Conservation (phyloP, 306 rosid genomes). For the Glycyrrhiza uralensis region DNA sequence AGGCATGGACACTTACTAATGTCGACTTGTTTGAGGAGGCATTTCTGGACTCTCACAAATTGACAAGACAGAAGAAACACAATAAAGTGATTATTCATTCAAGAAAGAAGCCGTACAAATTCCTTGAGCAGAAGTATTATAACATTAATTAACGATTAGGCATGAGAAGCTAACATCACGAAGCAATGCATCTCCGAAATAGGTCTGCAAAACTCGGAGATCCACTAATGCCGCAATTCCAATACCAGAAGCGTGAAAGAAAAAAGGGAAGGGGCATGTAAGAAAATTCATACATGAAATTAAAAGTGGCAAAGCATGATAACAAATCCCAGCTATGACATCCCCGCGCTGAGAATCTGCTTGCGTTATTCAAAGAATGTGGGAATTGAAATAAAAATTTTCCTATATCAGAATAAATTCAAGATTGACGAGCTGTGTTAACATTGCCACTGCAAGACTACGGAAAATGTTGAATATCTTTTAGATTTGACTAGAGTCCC, state of each 20-base stretch:
- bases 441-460: not conserved
- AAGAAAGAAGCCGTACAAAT: not conserved
- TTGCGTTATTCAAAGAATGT: constrained; percentile 37
- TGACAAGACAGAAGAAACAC: not conserved
- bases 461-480: not conserved
- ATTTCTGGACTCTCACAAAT: not conserved
- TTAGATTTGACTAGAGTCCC: constrained; percentile 88
- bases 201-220: constrained; percentile 35
- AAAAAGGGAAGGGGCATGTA: not conserved
- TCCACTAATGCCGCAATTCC: constrained; percentile 15
- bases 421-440: constrained; percentile 3
- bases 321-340: constrained; percentile 6
- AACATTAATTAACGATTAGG: not conserved
- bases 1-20: not conserved
- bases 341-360: constrained; percentile 1
- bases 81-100: not conserved
- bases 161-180: constrained; percentile 4
- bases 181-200: constrained; percentile 21
- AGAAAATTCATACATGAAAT: constrained; percentile 10
- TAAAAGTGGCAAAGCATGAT: constrained; percentile 2
- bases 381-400: constrained; percentile 5
- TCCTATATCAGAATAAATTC: constrained; percentile 7
- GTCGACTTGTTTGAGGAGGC: not conserved
- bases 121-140: not conserved
- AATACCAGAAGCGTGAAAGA: not conserved